Percentiles rank a stretch among this genome's conserved stretches.
Evolutionary conservation across 345 rosid genomes (phyloP).

Genomic region (Eutrema yunnanense): DNA sequence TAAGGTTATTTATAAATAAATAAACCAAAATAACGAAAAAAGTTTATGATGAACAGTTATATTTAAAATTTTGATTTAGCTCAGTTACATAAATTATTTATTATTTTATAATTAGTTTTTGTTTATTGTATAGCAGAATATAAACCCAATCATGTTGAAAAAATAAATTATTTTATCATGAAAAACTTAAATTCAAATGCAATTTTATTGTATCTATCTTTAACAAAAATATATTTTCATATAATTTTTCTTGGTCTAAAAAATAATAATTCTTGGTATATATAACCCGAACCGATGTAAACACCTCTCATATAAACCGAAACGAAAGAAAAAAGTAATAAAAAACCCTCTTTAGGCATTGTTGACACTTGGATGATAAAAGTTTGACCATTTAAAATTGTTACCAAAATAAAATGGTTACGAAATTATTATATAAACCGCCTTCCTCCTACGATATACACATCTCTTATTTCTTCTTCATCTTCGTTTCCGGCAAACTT

Average conservation of each 20-base stretch:
- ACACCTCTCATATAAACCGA: not conserved
- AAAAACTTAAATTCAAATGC: too few relatives aligned
- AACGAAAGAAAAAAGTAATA: not conserved
- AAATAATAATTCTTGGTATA: too few relatives aligned
- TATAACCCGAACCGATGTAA: not conserved
- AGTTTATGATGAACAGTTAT: not conserved
- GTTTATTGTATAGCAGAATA: not conserved
- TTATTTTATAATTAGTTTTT: not conserved
- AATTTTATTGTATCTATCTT: not conserved
- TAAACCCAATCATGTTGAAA: not conserved
- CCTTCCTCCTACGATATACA: not conserved
- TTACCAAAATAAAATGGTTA: not conserved
- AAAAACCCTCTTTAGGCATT: not conserved
- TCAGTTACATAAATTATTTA: too few relatives aligned
- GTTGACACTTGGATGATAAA: not conserved
- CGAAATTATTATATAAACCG: not conserved
- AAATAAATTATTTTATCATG: too few relatives aligned
- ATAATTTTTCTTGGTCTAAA: not conserved
- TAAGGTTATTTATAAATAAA: not conserved
- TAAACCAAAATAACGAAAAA: not conserved
- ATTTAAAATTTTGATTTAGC: not conserved
- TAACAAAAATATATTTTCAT: not conserved
- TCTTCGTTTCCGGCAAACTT: not conserved
- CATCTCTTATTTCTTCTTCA: not conserved
- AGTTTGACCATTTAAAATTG: conserved; percentile 15